These are phyloP conservation scores for Backusella tarrabulga DNA, from an alignment of 192 early-diverging fungal species.

Conservation along the genomic window DNA sequence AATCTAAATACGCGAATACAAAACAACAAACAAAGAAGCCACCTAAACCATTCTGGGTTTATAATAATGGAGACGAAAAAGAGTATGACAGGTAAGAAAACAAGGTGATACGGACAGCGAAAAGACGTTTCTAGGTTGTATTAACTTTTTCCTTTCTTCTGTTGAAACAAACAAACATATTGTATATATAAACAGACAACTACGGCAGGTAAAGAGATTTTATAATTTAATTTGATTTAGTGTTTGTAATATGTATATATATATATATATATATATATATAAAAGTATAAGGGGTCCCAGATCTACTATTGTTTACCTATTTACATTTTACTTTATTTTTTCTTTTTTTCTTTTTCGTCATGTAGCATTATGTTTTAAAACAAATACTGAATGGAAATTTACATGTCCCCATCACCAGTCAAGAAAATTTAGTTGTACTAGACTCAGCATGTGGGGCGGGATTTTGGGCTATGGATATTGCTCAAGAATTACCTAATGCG, in stretches of 20 bases:
- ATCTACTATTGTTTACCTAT: neutral
- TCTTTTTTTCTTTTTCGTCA: neutral
- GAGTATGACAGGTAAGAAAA: constrained; percentile 26
- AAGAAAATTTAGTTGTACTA: neutral
- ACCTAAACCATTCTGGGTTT: constrained; percentile 10
- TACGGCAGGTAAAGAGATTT: constrained; percentile 21
- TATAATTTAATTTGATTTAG: neutral
- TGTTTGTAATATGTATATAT: neutral
- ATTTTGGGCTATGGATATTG: constrained; percentile 30
- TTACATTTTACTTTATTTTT: neutral
- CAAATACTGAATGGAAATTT: constrained; percentile 18
- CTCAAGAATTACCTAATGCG: constrained; percentile 18
- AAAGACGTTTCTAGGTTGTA: neutral
- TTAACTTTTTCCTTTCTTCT: neutral
- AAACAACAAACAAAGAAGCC: neutral
- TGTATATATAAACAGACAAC: neutral
- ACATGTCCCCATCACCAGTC: neutral
- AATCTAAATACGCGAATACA: constrained; percentile 1
- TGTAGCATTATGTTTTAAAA: constrained; percentile 32
- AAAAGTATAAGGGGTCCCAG: neutral
- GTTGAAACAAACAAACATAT: neutral
- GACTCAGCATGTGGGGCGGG: constrained; percentile 27
- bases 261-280: neutral
- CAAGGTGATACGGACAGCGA: neutral
- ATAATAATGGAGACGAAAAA: constrained; percentile 23